A percentile compares a stretch with the other conserved stretches of the same genome.
Conservation (phyloP, 176 grass and related monocot species). For the Thinopyrum elongatum region DNA sequence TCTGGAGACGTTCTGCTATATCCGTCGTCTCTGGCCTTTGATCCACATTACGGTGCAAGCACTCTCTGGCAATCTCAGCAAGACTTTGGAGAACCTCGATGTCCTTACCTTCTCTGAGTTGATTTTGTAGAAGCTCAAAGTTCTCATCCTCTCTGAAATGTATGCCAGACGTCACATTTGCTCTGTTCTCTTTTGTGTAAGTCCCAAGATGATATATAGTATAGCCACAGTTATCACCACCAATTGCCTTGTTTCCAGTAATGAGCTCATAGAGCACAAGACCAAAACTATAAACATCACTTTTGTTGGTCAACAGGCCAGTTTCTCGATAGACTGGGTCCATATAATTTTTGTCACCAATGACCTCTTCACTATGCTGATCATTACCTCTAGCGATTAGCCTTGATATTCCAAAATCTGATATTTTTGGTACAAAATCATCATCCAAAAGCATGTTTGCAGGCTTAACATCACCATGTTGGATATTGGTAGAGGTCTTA, state of each 20-base stretch:
- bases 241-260: neutral
- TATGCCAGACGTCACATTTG: neutral
- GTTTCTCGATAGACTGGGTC: conserved; percentile 22
- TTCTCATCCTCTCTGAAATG: neutral
- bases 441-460: neutral
- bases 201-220: neutral
- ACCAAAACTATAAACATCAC: conserved; percentile 21
- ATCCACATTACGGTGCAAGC: neutral
- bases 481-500: conserved; percentile 13
- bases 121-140: neutral
- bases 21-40: neutral
- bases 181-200: neutral
- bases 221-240: neutral
- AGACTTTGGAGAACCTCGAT: neutral
- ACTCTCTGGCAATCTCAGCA: neutral
- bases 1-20: neutral
- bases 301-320: conserved; percentile 5
- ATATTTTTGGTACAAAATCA: neutral
- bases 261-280: conserved; percentile 17
- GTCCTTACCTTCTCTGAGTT: neutral
- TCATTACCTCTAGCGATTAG: neutral
- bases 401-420: neutral
- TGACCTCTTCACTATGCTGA: neutral
- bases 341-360: conserved; percentile 25
- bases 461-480: conserved; percentile 18